Evolutionary conservation across 2,329 filamentous ascomycete species (phyloP).

Genomic region (Aureobasidium leucospermi): DNA sequence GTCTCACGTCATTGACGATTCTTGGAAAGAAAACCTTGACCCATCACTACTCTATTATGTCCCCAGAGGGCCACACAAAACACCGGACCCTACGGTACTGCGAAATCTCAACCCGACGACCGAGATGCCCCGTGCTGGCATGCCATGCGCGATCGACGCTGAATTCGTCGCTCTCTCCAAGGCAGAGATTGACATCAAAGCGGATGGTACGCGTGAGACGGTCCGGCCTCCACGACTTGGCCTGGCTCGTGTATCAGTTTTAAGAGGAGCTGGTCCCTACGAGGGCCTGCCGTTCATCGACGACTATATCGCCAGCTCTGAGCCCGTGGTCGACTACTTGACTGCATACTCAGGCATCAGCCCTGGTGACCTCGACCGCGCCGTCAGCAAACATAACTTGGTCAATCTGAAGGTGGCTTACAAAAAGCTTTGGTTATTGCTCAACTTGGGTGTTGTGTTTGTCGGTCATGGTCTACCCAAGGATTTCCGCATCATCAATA

Average conservation of each 20-base stretch:
- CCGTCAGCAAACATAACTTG: constrained; percentile 71
- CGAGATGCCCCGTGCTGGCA: constrained; percentile 61
- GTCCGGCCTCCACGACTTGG: constrained; percentile 87
- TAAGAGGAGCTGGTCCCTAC: constrained; percentile 68
- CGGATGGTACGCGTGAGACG: constrained; percentile 84
- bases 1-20: constrained; percentile 74
- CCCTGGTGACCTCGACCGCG: constrained; percentile 72
- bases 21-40: constrained; percentile 80
- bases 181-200: constrained; percentile 92
- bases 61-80: constrained; percentile 28
- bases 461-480: constrained; percentile 89
- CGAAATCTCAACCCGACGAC: constrained; percentile 47
- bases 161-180: constrained; percentile 92
- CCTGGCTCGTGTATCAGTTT: constrained; percentile 84
- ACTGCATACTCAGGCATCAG: constrained; percentile 92
- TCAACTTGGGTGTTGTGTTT: constrained; percentile 91
- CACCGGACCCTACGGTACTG: constrained; percentile 49
- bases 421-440: constrained; percentile 94
- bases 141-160: constrained; percentile 80
- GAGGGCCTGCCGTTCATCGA: constrained; percentile 90
- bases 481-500: constrained; percentile 97
- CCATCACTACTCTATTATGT: constrained; percentile 67
- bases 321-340: constrained; percentile 89
- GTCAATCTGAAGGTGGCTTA: constrained; percentile 86
- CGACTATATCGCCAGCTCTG: constrained; percentile 88